These are phyloP conservation scores for Neoascochyta sp. DNA, from an alignment of 2,329 filamentous ascomycete species.

Conservation along the genomic window DNA sequence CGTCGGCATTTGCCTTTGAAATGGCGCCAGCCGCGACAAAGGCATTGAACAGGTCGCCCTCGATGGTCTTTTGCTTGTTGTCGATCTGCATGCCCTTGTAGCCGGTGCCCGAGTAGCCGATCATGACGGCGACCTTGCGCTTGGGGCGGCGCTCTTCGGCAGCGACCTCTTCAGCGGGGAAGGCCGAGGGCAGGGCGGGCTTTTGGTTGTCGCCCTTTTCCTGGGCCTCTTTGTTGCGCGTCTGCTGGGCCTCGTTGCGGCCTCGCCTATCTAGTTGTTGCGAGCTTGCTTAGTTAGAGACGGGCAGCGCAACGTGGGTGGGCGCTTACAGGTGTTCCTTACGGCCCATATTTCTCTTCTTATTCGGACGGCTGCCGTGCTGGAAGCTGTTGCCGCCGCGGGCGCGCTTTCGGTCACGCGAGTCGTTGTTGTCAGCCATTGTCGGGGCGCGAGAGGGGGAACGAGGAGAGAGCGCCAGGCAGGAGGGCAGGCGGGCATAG, in stretches of 20 bases:
- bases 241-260: slow-evolving; percentile 42
- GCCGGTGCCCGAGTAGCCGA: slow-evolving; percentile 92
- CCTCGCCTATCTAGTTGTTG: slow-evolving; percentile 47
- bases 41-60: slow-evolving; percentile 89
- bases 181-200: slow-evolving; percentile 56
- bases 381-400: slow-evolving; percentile 36
- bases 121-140: slow-evolving; percentile 91
- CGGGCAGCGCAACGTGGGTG: slow-evolving; percentile 4
- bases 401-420: slow-evolving; percentile 22
- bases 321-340: slow-evolving; percentile 60
- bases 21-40: slow-evolving; percentile 90
- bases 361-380: slow-evolving; percentile 46
- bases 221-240: slow-evolving; percentile 37
- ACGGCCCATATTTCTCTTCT: slow-evolving; percentile 65
- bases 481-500: slow-evolving; percentile 22
- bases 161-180: slow-evolving; percentile 77
- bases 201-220: slow-evolving; percentile 33
- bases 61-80: slow-evolving; percentile 79
- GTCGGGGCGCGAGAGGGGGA: slow-evolving; percentile 14
- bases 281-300: slow-evolving; percentile 44
- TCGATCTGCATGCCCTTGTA: slow-evolving; percentile 96
- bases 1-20: slow-evolving; percentile 92
- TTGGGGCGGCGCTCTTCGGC: slow-evolving; percentile 85
- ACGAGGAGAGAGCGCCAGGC: slow-evolving; percentile 21
- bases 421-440: slow-evolving; percentile 24